Evolutionary conservation across 2,329 filamentous ascomycete genomes (phyloP).

Genomic region (Xylariaceae sp.): DNA sequence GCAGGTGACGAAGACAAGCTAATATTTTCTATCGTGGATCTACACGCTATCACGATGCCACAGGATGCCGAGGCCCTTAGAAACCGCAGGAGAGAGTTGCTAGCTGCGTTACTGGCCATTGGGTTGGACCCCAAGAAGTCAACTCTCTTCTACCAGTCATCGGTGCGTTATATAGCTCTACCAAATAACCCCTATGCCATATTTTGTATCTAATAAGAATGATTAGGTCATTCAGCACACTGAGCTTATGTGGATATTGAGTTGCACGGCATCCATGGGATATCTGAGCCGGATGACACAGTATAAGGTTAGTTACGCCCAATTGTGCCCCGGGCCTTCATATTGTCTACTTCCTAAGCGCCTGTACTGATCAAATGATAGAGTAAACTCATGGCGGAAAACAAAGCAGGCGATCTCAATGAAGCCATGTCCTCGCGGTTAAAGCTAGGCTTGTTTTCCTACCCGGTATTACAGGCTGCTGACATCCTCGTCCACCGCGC

Average conservation of each 20-base stretch:
- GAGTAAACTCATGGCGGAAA: constrained; percentile 75
- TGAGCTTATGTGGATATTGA: constrained; percentile 97
- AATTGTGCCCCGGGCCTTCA: not conserved
- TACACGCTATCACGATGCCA: constrained; percentile 87
- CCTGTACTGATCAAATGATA: constrained; percentile 42
- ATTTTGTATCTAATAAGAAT: not conserved
- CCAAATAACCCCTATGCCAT: not conserved
- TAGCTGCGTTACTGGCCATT: constrained; percentile 83
- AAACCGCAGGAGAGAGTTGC: constrained; percentile 72
- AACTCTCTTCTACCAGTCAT: constrained; percentile 82
- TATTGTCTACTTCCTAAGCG: not conserved
- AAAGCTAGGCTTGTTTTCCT: constrained; percentile 92
- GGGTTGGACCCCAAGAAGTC: constrained; percentile 81
- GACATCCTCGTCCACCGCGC: constrained; percentile 91
- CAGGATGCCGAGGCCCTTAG: constrained; percentile 69
- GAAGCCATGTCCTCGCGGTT: constrained; percentile 61
- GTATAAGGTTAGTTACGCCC: constrained; percentile 75
- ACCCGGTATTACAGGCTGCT: constrained; percentile 93
- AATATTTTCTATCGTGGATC: constrained; percentile 87
- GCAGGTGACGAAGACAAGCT: constrained; percentile 64
- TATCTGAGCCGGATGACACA: constrained; percentile 99
- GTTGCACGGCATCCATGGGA: constrained; percentile 88
- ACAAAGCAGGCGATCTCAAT: constrained; percentile 65
- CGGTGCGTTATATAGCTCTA: constrained; percentile 55
- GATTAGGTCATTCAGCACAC: constrained; percentile 75